phyloP scores from a whole-genome alignment of 805 yeast genomes.

The Cyberlindnera lachancei region DNA sequence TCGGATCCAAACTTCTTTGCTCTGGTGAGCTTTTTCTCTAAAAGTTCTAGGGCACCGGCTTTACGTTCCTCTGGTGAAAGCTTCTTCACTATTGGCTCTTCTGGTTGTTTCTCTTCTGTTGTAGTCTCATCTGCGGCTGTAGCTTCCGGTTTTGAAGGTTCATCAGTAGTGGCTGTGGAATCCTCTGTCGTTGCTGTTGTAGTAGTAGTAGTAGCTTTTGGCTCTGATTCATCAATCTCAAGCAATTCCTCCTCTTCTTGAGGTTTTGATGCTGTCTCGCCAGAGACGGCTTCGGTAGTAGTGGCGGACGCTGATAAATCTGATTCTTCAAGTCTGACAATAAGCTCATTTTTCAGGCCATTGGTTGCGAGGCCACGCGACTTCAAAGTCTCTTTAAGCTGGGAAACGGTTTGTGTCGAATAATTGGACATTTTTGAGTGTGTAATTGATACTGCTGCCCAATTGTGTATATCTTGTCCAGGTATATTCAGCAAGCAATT shows the following conservation, averaged over 20 bases:
- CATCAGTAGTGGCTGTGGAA: neutral
- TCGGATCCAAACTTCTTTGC: constrained; percentile 72
- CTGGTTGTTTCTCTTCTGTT: constrained; percentile 10
- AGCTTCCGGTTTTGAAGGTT: too few species aligned
- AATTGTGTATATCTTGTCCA: neutral
- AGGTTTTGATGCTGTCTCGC: neutral
- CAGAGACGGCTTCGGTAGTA: constrained; percentile 1
- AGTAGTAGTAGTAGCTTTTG: neutral
- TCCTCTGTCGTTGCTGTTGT: neutral
- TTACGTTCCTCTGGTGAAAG: constrained; percentile 66
- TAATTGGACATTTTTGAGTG: constrained; percentile 23
- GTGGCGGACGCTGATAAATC: constrained; percentile 26
- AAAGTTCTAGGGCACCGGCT: constrained; percentile 55
- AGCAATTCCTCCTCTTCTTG: too few species aligned
- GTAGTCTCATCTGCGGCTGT: constrained; percentile 2
- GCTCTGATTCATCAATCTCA: neutral
- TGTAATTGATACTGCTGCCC: too few species aligned
- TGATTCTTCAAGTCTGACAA: constrained; percentile 54
- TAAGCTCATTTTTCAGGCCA: constrained; percentile 78
- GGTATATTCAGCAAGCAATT: too few species aligned
- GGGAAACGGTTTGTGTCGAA: constrained; percentile 69
- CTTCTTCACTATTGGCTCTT: constrained; percentile 25
- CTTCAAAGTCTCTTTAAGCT: constrained; percentile 72
- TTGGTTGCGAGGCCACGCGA: constrained; percentile 55
- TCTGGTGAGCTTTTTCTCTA: constrained; percentile 61